phyloP scores from a whole-genome alignment of 169 alveolate genomes.

The Plasmodium inui region DNA sequence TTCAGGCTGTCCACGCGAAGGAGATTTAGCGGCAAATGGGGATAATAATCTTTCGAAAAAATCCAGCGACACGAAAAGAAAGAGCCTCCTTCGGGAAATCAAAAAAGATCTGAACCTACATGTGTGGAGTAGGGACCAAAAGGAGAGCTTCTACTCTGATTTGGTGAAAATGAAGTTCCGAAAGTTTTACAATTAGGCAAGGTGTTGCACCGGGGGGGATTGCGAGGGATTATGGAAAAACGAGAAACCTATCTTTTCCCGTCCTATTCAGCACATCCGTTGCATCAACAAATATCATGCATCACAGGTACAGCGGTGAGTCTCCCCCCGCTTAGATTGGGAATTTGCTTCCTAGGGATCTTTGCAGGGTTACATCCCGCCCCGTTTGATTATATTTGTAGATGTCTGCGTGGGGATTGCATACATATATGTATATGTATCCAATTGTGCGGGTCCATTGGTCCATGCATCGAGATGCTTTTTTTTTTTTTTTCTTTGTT shows the following conservation, averaged over 20 bases:
- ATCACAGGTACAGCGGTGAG: background rate
- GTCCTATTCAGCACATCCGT: background rate
- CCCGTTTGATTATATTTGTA: background rate
- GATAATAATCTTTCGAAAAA: background rate
- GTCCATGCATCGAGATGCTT: background rate
- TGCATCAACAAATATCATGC: background rate
- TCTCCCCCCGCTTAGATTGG: background rate
- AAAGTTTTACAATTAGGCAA: conserved; percentile 39
- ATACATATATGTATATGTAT: background rate
- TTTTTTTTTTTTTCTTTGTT: background rate
- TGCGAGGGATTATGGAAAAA: background rate
- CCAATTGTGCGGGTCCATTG: no score
- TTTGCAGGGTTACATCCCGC: background rate
- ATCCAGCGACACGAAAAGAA: conserved; percentile 3
- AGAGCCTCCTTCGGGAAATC: conserved; percentile 24
- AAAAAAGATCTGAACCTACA: conserved; percentile 34
- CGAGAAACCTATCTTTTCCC: background rate
- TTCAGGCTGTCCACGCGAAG: background rate
- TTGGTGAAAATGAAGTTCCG: conserved; percentile 40
- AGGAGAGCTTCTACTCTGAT: conserved; percentile 14
- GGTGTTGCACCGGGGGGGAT: background rate
- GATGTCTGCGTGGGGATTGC: background rate
- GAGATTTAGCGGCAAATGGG: background rate
- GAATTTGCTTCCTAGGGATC: background rate
- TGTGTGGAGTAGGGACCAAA: conserved; percentile 35